Evolutionary conservation across 169 alveolate genomes (phyloP).

Genomic region (Cryptosporidium ubiquitum): DNA sequence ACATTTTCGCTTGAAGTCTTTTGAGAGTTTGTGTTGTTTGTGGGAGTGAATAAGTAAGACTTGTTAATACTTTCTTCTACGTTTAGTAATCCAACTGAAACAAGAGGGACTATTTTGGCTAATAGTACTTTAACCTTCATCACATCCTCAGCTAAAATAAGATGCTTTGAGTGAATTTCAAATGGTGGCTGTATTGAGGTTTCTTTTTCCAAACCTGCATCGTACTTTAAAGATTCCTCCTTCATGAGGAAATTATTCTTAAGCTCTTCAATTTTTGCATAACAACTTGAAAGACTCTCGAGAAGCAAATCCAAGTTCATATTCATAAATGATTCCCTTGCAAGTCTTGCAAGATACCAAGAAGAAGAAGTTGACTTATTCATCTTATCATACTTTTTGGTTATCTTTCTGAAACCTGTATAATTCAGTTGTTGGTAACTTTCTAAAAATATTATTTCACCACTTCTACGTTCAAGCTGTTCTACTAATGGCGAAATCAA

Average conservation of each 20-base stretch:
- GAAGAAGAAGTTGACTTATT: constrained; percentile 79
- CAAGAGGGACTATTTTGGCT: constrained; percentile 24
- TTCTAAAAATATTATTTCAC: constrained; percentile 77
- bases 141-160: constrained; percentile 50
- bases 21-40: constrained; percentile 1
- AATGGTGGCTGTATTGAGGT: neutral
- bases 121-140: constrained; percentile 67
- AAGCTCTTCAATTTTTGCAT: constrained; percentile 5
- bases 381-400: constrained; percentile 83
- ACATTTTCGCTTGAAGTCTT: neutral
- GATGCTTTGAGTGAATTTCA: constrained; percentile 59
- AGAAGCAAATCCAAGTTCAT: constrained; percentile 75
- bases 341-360: constrained; percentile 77
- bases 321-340: constrained; percentile 77
- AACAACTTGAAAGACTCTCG: constrained; percentile 42
- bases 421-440: constrained; percentile 78
- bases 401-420: constrained; percentile 83
- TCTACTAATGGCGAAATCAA: constrained; percentile 26
- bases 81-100: constrained; percentile 45
- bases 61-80: neutral
- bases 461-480: constrained; percentile 75
- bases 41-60: constrained; percentile 16
- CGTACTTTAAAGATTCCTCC: neutral
- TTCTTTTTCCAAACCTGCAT: neutral
- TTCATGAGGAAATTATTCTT: neutral